Conservation (phyloP, 78 protist genomes). For the Protostelium mycophagum region DNA sequence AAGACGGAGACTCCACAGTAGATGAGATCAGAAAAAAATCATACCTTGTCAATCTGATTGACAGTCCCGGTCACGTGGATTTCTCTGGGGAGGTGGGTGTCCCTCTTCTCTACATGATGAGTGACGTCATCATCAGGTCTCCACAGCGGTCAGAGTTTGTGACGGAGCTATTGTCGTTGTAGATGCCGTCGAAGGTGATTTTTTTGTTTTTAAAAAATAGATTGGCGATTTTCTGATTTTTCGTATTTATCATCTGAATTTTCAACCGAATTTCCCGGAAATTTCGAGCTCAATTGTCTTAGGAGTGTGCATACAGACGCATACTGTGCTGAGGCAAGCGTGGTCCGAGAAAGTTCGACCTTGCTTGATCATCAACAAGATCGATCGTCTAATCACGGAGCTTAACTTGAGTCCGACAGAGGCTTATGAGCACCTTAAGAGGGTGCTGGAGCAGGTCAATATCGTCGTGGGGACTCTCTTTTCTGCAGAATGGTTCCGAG, state of each 20-base stretch:
- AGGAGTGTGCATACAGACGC: slow-evolving; percentile 79
- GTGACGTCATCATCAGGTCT: slow-evolving; percentile 31
- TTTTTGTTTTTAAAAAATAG: slow-evolving; percentile 54
- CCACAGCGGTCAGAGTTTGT: slow-evolving; percentile 76
- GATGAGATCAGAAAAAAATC: slow-evolving; percentile 6
- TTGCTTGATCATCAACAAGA: slow-evolving; percentile 91
- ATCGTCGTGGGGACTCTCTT: slow-evolving; percentile 67
- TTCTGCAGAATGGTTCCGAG: neutral
- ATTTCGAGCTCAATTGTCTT: neutral
- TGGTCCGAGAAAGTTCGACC: slow-evolving; percentile 78
- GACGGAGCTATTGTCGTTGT: slow-evolving; percentile 83
- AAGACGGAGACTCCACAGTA: neutral
- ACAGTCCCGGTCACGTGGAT: slow-evolving; percentile 98
- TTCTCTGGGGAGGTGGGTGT: slow-evolving; percentile 84
- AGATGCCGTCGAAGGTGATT: slow-evolving; percentile 80
- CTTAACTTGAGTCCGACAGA: slow-evolving; percentile 76
- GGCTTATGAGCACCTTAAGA: slow-evolving; percentile 72
- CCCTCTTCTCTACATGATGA: neutral
- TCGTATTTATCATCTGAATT: too few species aligned
- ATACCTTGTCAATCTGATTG: slow-evolving; percentile 80
- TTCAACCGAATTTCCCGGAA: too few species aligned
- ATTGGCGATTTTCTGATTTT: neutral
- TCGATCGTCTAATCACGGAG: slow-evolving; percentile 87
- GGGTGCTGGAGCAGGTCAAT: slow-evolving; percentile 80
- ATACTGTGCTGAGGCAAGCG: slow-evolving; percentile 90